A percentile compares a stretch with the other conserved stretches of the same genome.
Evolutionary conservation across 2,329 filamentous ascomycete genomes (phyloP).

Genomic region (Dactylellina sp.): DNA sequence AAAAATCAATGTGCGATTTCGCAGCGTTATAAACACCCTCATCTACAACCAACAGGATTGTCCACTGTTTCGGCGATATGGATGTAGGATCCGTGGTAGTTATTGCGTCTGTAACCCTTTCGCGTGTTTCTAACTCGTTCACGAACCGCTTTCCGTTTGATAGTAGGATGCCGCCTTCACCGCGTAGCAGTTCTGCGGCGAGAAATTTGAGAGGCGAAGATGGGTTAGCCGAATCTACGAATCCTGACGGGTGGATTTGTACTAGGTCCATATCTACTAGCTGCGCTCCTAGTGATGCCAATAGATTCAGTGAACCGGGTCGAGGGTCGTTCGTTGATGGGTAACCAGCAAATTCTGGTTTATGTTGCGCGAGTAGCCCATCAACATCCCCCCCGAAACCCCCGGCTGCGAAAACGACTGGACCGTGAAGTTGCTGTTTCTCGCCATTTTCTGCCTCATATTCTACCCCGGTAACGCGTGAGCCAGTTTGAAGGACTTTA

Average conservation of each 20-base stretch:
- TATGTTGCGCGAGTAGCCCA: slow-evolving; percentile 70
- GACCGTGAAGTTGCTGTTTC: slow-evolving; percentile 65
- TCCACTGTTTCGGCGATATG: slow-evolving; percentile 68
- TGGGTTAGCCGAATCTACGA: slow-evolving; percentile 69
- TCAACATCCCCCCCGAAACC: slow-evolving; percentile 74
- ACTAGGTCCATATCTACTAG: slow-evolving; percentile 68
- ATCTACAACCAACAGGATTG: slow-evolving; percentile 71
- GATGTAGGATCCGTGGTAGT: slow-evolving; percentile 63
- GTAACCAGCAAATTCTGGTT: slow-evolving; percentile 71
- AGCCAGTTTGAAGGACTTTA: slow-evolving; percentile 64
- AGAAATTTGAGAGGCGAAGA: slow-evolving; percentile 71
- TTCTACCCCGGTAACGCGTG: slow-evolving; percentile 68
- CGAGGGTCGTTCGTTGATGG: slow-evolving; percentile 74
- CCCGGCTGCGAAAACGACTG: slow-evolving; percentile 72
- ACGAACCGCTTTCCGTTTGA: slow-evolving; percentile 69
- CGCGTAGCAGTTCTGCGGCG: slow-evolving; percentile 73
- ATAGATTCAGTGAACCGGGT: slow-evolving; percentile 68
- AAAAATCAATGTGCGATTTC: slow-evolving; percentile 72
- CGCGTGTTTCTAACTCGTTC: slow-evolving; percentile 73
- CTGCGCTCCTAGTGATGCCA: slow-evolving; percentile 64
- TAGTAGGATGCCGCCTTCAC: slow-evolving; percentile 72
- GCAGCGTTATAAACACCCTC: slow-evolving; percentile 69
- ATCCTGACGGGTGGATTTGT: slow-evolving; percentile 75
- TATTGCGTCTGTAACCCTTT: slow-evolving; percentile 70
- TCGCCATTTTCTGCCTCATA: slow-evolving; percentile 64